Conservation (phyloP, 495 filamentous ascomycete species). For the Talaromyces adpressus region DNA sequence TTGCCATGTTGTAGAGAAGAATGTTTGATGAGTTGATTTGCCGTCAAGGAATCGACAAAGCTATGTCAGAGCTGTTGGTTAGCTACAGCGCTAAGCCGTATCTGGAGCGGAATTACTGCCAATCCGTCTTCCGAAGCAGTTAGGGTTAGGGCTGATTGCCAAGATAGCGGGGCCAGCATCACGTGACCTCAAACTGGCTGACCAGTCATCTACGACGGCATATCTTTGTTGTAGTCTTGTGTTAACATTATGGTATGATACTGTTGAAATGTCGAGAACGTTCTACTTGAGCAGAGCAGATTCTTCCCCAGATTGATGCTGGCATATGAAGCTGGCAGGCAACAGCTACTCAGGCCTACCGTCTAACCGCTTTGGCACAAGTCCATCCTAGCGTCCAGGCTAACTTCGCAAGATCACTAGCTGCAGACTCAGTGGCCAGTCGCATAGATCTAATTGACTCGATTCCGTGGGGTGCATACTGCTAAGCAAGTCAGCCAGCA, state of each 20-base stretch:
- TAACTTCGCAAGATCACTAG: background rate
- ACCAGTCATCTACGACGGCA: no score
- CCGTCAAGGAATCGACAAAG: background rate
- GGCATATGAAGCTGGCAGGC: background rate
- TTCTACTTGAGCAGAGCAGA: no score
- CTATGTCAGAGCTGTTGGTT: background rate
- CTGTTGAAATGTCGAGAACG: no score
- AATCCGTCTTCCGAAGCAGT: background rate
- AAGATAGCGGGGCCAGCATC: background rate
- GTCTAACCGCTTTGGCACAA: background rate
- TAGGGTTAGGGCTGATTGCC: background rate
- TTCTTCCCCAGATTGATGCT: background rate
- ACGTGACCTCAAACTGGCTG: no score
- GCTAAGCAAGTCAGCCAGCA: background rate
- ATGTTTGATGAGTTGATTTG: background rate
- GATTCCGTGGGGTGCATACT: background rate
- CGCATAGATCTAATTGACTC: background rate
- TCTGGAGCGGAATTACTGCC: background rate
- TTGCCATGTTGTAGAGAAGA: constrained; percentile 22
- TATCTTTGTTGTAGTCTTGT: background rate
- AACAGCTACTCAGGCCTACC: background rate
- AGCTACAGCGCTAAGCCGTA: background rate
- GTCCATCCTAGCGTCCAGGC: background rate
- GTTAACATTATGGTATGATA: no score
- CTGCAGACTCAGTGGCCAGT: background rate